Conservation (phyloP, 1,284 basidiomycete species). For the Trametes polyzona region DNA sequence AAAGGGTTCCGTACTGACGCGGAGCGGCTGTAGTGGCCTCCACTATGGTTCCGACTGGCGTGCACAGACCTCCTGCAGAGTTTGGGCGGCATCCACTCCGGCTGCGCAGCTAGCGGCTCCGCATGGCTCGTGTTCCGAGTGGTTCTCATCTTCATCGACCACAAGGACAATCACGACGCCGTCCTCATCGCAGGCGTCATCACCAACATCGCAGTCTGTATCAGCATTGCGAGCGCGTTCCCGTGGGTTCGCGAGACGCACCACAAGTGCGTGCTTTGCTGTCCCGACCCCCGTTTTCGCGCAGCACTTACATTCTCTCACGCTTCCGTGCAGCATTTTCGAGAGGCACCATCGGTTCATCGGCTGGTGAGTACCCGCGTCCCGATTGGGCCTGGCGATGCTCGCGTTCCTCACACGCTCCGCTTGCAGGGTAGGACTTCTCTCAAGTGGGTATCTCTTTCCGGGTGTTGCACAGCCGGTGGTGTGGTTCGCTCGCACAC, state of each 20-base stretch:
- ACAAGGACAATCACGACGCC: slow-evolving; percentile 55
- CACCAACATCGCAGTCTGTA: slow-evolving; percentile 57
- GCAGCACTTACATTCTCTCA: slow-evolving; percentile 19
- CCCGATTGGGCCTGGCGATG: slow-evolving; percentile 22
- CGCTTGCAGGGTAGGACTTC: slow-evolving; percentile 52
- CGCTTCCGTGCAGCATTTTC: slow-evolving; percentile 51
- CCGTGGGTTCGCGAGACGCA: slow-evolving; percentile 71
- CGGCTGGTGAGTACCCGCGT: slow-evolving; percentile 55
- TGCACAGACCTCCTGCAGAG: slow-evolving; percentile 70
- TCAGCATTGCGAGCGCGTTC: slow-evolving; percentile 65
- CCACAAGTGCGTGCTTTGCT: slow-evolving; percentile 60
- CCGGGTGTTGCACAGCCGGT: slow-evolving; percentile 6
- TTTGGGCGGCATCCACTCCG: slow-evolving; percentile 73
- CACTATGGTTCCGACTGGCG: slow-evolving; percentile 59
- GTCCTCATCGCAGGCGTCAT: slow-evolving; percentile 60
- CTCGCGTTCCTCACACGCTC: slow-evolving; percentile 26
- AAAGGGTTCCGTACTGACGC: not conserved
- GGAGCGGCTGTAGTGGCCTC: slow-evolving; percentile 55
- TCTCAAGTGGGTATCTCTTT: slow-evolving; percentile 50
- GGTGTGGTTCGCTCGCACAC: slow-evolving; percentile 21
- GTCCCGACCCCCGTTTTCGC: slow-evolving; percentile 6
- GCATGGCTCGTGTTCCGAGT: slow-evolving; percentile 67
- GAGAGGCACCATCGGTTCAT: slow-evolving; percentile 73
- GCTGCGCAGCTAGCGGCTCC: slow-evolving; percentile 66
- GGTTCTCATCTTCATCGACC: slow-evolving; percentile 54